phyloP scores from a whole-genome alignment of 139 green algal genomes.

The Picochlorum sp. region DNA sequence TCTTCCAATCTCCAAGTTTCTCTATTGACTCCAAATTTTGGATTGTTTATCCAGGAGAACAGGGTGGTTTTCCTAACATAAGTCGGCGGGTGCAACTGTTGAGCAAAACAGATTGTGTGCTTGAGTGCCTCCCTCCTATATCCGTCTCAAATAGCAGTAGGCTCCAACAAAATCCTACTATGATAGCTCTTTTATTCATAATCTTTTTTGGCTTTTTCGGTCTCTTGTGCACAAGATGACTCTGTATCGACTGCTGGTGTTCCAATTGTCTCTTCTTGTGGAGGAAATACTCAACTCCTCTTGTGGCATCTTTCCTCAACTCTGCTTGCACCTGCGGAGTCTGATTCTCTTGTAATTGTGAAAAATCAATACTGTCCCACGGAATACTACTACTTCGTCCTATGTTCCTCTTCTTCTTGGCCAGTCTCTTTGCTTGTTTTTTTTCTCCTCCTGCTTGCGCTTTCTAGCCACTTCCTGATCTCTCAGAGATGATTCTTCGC shows the following conservation, averaged over 20 bases:
- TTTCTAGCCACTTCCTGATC: neutral
- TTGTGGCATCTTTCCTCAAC: slow-evolving; percentile 1
- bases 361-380: neutral
- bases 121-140: slow-evolving; percentile 2
- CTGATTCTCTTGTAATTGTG: neutral
- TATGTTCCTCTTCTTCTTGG: neutral
- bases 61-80: neutral
- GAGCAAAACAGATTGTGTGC: slow-evolving; percentile 1
- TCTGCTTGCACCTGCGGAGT: neutral
- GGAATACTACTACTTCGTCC: neutral
- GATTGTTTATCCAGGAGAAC: neutral
- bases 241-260: slow-evolving; percentile 1
- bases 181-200: slow-evolving; percentile 2
- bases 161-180: slow-evolving; percentile 1
- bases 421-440: slow-evolving; percentile 2
- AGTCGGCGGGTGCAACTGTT: neutral
- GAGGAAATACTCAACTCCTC: slow-evolving; percentile 1
- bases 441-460: neutral
- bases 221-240: neutral
- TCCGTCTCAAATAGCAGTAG: neutral
- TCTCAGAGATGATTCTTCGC: neutral
- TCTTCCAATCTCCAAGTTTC: slow-evolving; percentile 3
- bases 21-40: slow-evolving; percentile 2
- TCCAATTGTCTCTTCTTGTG: slow-evolving; percentile 1
- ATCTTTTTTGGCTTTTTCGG: neutral